A percentile compares a stretch with the other conserved stretches of the same genome.
phyloP scores from a whole-genome alignment of 306 rosid genomes.

The Vachellia collinsii region DNA sequence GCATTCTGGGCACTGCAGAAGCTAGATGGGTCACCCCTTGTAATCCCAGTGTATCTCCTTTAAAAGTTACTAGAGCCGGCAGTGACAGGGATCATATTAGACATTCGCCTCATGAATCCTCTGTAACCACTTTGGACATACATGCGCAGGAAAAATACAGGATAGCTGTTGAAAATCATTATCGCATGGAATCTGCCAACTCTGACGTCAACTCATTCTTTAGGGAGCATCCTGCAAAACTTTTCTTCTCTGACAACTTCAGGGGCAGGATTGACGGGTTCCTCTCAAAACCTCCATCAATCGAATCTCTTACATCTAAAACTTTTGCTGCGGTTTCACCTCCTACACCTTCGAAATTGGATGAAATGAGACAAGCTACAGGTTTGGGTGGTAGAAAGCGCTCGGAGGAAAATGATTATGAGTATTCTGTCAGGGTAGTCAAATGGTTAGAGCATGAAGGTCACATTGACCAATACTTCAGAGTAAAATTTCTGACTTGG shows the following conservation, averaged over 20 bases:
- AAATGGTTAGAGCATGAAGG: constrained; percentile 75
- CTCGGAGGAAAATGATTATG: constrained; percentile 64
- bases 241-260: constrained; percentile 29
- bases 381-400: constrained; percentile 50
- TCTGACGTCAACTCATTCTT: constrained; percentile 48
- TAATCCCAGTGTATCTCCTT: constrained; percentile 21
- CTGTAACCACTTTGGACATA: constrained; percentile 33
- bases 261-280: constrained; percentile 52
- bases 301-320: constrained; percentile 37
- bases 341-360: constrained; percentile 63
- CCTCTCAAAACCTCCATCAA: constrained; percentile 45
- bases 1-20: constrained; percentile 74
- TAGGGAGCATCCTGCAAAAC: constrained; percentile 41
- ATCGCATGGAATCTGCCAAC: constrained; percentile 54
- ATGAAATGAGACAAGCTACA: constrained; percentile 45
- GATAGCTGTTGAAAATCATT: constrained; percentile 45
- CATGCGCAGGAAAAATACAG: constrained; percentile 37
- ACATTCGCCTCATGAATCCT: constrained; percentile 35
- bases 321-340: constrained; percentile 57
- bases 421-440: constrained; percentile 78
- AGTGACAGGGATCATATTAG: constrained; percentile 12
- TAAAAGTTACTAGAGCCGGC: constrained; percentile 7
- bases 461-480: constrained; percentile 66
- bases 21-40: constrained; percentile 77
- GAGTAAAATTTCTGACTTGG: constrained; percentile 92